Evolutionary conservation across 768 basidiomycete species (phyloP).

Genomic region (Lactarius sp.): DNA sequence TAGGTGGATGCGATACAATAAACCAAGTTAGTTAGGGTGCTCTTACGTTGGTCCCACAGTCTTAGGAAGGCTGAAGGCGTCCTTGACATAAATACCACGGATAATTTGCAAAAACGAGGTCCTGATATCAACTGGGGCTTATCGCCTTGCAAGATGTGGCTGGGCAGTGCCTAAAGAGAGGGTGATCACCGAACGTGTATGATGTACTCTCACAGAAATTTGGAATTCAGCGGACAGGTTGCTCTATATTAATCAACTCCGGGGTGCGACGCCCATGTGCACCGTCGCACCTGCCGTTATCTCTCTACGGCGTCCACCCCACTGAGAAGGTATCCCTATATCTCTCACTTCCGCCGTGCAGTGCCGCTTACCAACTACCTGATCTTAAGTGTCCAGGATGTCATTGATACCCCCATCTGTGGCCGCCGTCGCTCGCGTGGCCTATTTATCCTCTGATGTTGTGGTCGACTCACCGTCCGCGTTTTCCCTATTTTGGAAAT

Average conservation of each 20-base stretch:
- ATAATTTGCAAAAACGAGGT: background rate
- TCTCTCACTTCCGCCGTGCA: background rate
- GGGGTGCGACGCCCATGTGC: background rate
- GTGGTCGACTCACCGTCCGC: conserved; percentile 48
- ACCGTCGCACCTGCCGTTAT: background rate
- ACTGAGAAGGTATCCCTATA: background rate
- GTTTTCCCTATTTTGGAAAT: conserved; percentile 40
- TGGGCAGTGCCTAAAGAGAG: background rate
- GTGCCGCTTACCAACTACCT: background rate
- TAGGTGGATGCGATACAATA: background rate
- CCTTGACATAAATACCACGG: background rate
- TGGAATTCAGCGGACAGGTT: background rate
- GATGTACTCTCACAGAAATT: conserved; percentile 1
- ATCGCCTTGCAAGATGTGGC: background rate
- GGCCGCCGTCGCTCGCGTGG: conserved; percentile 57
- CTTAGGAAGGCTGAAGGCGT: background rate
- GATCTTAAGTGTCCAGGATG: background rate
- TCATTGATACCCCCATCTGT: conserved; percentile 28
- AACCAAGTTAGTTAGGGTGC: background rate
- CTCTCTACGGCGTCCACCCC: background rate
- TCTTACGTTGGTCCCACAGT: background rate
- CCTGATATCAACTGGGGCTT: background rate
- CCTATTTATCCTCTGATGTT: conserved; percentile 64
- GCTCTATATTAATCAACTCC: conserved; percentile 1
- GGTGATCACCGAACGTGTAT: no score